Evolutionary conservation across 345 rosid genomes (phyloP).

Genomic region (Tarenaya hassleriana): DNA sequence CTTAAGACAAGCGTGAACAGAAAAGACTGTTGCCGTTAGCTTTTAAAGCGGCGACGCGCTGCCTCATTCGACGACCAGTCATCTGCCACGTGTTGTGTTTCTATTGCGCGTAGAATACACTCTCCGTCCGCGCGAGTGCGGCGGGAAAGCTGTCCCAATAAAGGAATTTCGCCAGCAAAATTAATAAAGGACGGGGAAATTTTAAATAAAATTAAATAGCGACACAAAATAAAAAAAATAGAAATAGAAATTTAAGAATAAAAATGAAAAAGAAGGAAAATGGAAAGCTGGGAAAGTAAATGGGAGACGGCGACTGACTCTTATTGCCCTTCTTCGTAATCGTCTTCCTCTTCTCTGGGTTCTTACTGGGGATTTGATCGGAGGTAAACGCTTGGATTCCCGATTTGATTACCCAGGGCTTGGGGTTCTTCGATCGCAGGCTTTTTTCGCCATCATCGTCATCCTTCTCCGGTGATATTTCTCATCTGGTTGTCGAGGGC

Average conservation of each 20-base stretch:
- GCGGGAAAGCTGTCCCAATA: constrained; percentile 14
- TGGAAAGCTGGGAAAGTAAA: constrained; percentile 25
- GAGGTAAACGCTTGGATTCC: constrained; percentile 5
- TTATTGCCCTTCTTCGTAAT: constrained; percentile 16
- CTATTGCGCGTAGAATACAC: constrained; percentile 7
- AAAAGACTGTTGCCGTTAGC: constrained; percentile 1
- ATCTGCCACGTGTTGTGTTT: not conserved
- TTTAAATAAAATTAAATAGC: constrained; percentile 8
- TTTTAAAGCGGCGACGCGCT: constrained; percentile 22
- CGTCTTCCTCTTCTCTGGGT: constrained; percentile 17
- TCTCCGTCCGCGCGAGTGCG: not conserved
- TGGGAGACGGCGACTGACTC: constrained; percentile 35
- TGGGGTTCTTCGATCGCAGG: constrained; percentile 6
- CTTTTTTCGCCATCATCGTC: not conserved
- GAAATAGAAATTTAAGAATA: not conserved
- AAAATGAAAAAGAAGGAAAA: constrained; percentile 5
- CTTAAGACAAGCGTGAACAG: constrained; percentile 16
- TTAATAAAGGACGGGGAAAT: constrained; percentile 23
- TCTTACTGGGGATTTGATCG: constrained; percentile 5
- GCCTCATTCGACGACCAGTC: constrained; percentile 9
- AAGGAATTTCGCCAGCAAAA: constrained; percentile 27
- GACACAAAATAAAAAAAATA: constrained; percentile 4
- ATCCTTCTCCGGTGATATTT: not conserved
- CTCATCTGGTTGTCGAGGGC: constrained; percentile 1
- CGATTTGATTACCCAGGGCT: not conserved